Evolutionary conservation across 106 monocot species (phyloP).

Genomic region (Dendrobium huoshanense): DNA sequence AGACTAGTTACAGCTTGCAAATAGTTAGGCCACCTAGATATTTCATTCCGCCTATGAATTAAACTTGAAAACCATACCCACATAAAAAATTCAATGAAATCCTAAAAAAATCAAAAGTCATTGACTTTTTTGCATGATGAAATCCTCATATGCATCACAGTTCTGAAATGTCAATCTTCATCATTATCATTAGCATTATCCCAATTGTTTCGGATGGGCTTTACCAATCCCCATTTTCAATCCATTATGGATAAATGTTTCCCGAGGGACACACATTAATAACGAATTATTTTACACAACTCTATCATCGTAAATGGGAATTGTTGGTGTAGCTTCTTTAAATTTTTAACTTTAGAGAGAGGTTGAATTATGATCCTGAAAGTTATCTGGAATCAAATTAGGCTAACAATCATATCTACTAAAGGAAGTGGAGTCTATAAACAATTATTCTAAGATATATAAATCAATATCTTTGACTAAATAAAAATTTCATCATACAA

Average conservation of each 20-base stretch:
- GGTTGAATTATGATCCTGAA: no score
- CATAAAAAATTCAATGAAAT: neutral
- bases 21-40: neutral
- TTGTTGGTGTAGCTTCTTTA: no score
- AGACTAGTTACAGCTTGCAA: neutral
- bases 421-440: no score
- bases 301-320: neutral
- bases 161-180: constrained; percentile 1
- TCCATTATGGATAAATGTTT: neutral
- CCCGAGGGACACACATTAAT: neutral
- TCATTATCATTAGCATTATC: neutral
- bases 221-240: neutral
- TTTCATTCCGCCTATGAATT: neutral
- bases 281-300: neutral
- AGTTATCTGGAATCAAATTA: no score
- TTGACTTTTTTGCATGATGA: neutral
- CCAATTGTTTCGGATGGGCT: neutral
- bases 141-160: neutral
- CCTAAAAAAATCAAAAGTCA: neutral
- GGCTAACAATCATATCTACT: no score
- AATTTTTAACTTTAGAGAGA: no score
- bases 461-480: no score
- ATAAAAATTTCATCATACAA: no score
- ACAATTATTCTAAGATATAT: no score
- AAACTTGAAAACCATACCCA: neutral